These are phyloP conservation scores for Cardiospermum halicacabum DNA, from an alignment of 345 rosid species.

Conservation along the genomic window DNA sequence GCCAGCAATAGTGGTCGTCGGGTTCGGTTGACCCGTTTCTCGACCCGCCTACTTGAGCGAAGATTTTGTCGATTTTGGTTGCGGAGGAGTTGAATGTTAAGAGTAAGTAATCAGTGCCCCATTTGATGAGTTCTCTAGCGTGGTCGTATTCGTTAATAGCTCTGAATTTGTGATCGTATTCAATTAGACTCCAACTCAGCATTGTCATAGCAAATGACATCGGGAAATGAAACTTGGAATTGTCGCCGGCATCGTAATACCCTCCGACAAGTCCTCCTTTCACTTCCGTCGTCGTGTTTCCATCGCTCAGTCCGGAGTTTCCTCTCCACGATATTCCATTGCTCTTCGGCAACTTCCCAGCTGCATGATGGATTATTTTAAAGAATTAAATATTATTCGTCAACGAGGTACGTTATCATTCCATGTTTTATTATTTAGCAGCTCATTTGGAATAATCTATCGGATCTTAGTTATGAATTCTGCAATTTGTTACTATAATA, in stretches of 20 bases:
- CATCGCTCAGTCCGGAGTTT: conserved; percentile 65
- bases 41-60: conserved; percentile 75
- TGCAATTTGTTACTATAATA: neutral
- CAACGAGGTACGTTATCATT: neutral
- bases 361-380: conserved; percentile 28
- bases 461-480: neutral
- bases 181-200: conserved; percentile 93
- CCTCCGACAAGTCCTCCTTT: conserved; percentile 73
- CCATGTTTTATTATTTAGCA: neutral
- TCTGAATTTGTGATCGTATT: conserved; percentile 60
- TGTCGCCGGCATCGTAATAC: conserved; percentile 84
- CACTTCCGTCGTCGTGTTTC: conserved; percentile 33
- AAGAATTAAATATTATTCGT: neutral
- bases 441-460: neutral
- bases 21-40: conserved; percentile 46
- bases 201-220: conserved; percentile 86
- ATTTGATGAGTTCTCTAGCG: conserved; percentile 56
- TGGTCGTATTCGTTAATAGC: conserved; percentile 60
- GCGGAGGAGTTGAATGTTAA: conserved; percentile 71
- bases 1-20: conserved; percentile 79
- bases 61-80: conserved; percentile 48
- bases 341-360: conserved; percentile 68
- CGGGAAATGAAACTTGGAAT: conserved; percentile 75
- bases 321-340: conserved; percentile 72
- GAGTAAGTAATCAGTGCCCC: conserved; percentile 89